These are phyloP conservation scores for Pseudohalonectria lignicola DNA, from an alignment of 2,329 filamentous ascomycete genomes.

Conservation along the genomic window DNA sequence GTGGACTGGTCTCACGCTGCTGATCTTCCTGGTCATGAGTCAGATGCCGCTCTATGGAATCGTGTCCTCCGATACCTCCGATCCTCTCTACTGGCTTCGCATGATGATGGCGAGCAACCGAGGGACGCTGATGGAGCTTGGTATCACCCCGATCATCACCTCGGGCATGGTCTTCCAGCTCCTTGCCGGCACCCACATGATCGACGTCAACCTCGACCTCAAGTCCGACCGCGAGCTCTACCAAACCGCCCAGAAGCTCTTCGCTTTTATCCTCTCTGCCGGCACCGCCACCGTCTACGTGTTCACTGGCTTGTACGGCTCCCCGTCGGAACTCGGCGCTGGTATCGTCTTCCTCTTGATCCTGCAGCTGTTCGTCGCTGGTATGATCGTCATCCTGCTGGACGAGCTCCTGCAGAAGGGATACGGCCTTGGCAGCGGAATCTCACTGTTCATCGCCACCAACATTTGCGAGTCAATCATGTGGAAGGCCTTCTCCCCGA, in stretches of 20 bases:
- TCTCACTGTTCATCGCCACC: conserved; percentile 98
- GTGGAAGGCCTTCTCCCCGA: conserved; percentile 99
- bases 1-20: conserved; percentile 87
- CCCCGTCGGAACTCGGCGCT: conserved; percentile 90
- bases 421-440: conserved; percentile 95
- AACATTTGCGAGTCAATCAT: conserved; percentile 99
- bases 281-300: conserved; percentile 97
- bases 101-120: conserved; percentile 99
- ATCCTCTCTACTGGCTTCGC: conserved; percentile 98
- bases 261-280: conserved; percentile 94
- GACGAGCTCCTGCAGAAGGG: conserved; percentile 99
- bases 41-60: conserved; percentile 99
- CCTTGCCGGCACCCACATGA: conserved; percentile 96
- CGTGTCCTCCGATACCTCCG: conserved; percentile 95
- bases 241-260: conserved; percentile 98
- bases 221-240: conserved; percentile 99
- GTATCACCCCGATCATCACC: conserved; percentile 97
- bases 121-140: conserved; percentile 90
- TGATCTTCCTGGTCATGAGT: conserved; percentile 99
- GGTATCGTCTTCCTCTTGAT: conserved; percentile 98
- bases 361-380: conserved; percentile 93
- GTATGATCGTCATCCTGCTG: conserved; percentile 96
- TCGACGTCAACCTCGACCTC: conserved; percentile 99
- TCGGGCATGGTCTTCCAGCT: conserved; percentile 99
- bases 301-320: conserved; percentile 94